Evolutionary conservation across 768 basidiomycete genomes (phyloP), one percentile per base, ranked within the genome.

Genomic region (Podaxis carcinomalis): DNA sequence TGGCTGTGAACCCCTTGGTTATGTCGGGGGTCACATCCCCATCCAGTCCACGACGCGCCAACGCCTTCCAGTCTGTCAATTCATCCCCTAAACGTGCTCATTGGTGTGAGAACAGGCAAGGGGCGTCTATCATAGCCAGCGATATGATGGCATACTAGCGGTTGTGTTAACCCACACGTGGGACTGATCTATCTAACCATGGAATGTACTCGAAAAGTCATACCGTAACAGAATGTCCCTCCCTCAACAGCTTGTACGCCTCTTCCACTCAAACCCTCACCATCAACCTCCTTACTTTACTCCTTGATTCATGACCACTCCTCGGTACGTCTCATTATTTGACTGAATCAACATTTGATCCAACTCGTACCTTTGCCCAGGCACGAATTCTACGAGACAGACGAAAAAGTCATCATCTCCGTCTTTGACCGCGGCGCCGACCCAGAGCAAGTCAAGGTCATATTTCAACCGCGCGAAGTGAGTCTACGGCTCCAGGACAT

Each of bases 381-480:
- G 72, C 86, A 93, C 76, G 91, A 92, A 72, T 94, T 89, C 72
- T 94, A 93, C 73, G 92, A 94, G 74, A 89, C 87, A 11, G 92
- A 93, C 66, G 89, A 93, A 62, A 79, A 69, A 63, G 70, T 93
- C 58, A 89, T 78, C 19, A 70, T 94, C 67, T 87, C 89, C 58
- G 78, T 94, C 68, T 93, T 93, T 68, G 88, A 94, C 74, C 83
- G 85, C 65, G 85, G 85, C 65, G 91, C 84, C 42, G 85, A 92
- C 71, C 82, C 88, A 13, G 79, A 74, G 25, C 72, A 83, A 65
- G 83, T 92, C 54, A 77, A 77, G 14, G 73, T 94, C 66, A 70
- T 77, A 39, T 88, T 93, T 63, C 82, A 85, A 62, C 79, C 87
- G 5, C 78, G 88, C 66, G 83, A 83, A 74, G 91, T 89, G 62